Percentiles rank a stretch among this genome's conserved stretches.
Conservation (phyloP, 192 early-diverging fungal species). For the Coemansia sp. region DNA sequence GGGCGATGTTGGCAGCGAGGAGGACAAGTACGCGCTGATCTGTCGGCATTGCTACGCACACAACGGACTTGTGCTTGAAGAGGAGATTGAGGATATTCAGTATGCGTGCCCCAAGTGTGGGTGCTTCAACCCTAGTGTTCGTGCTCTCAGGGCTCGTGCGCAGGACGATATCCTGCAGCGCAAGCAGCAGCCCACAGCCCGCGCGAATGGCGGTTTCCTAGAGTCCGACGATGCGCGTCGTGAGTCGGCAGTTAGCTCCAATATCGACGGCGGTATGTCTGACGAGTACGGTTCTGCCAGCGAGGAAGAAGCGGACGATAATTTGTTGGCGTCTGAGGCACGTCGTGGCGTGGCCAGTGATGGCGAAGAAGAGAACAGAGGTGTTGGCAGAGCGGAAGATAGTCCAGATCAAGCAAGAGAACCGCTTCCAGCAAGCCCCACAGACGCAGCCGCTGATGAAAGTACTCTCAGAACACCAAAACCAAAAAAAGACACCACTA, state of each 20-base stretch:
- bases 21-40: constrained; percentile 91
- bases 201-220: constrained; percentile 1
- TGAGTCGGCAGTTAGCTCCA: constrained; percentile 1
- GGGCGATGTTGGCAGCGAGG: constrained; percentile 81
- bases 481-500: not conserved
- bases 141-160: constrained; percentile 11
- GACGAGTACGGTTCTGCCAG: not conserved
- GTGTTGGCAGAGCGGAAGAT: not conserved
- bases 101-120: constrained; percentile 56
- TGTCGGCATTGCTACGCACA: constrained; percentile 89
- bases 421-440: not conserved
- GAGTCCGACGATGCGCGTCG: not conserved
- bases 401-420: not conserved
- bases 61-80: constrained; percentile 87
- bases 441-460: not conserved
- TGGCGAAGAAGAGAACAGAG: constrained; percentile 4
- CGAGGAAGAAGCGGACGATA: not conserved
- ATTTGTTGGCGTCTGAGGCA: not conserved
- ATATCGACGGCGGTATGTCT: too few relatives aligned
- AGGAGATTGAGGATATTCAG: constrained; percentile 74
- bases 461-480: not conserved
- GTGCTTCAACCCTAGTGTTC: constrained; percentile 50
- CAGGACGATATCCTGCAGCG: constrained; percentile 12
- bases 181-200: not conserved
- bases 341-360: constrained; percentile 2